Evolutionary conservation across 2,329 filamentous ascomycete species (phyloP).

Genomic region (Penicillium sp.): DNA sequence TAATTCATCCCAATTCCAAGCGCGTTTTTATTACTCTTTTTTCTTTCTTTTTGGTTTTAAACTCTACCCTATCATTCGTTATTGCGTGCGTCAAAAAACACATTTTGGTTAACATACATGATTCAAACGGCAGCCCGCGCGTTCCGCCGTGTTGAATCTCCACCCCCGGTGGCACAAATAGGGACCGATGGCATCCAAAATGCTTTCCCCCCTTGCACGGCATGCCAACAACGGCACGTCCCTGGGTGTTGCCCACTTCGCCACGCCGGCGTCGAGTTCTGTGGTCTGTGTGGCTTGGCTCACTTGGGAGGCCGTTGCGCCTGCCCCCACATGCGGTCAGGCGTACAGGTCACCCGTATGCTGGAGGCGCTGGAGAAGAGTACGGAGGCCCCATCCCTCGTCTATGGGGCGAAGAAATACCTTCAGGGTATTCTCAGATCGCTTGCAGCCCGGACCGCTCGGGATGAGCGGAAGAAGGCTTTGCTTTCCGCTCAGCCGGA

Average conservation of each 20-base stretch:
- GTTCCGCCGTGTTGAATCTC: conserved; percentile 40
- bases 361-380: conserved; percentile 60
- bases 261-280: conserved; percentile 58
- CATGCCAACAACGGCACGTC: conserved; percentile 55
- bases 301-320: conserved; percentile 56
- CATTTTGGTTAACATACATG: neutral
- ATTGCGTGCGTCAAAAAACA: neutral
- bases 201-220: conserved; percentile 45
- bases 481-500: neutral
- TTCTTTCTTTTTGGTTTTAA: neutral
- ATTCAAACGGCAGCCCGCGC: conserved; percentile 28
- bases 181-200: conserved; percentile 22
- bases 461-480: conserved; percentile 28
- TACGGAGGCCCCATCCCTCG: conserved; percentile 53
- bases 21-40: neutral
- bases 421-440: conserved; percentile 56
- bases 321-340: conserved; percentile 62
- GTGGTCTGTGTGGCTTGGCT: conserved; percentile 62
- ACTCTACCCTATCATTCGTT: neutral
- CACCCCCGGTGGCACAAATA: conserved; percentile 1
- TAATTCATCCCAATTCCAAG: neutral
- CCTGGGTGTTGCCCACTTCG: conserved; percentile 62
- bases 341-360: conserved; percentile 63
- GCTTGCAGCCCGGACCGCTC: conserved; percentile 51
- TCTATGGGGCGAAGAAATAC: conserved; percentile 57